These are phyloP conservation scores for Cystoderma amianthinum DNA, from an alignment of 768 basidiomycete species.

Conservation along the genomic window DNA sequence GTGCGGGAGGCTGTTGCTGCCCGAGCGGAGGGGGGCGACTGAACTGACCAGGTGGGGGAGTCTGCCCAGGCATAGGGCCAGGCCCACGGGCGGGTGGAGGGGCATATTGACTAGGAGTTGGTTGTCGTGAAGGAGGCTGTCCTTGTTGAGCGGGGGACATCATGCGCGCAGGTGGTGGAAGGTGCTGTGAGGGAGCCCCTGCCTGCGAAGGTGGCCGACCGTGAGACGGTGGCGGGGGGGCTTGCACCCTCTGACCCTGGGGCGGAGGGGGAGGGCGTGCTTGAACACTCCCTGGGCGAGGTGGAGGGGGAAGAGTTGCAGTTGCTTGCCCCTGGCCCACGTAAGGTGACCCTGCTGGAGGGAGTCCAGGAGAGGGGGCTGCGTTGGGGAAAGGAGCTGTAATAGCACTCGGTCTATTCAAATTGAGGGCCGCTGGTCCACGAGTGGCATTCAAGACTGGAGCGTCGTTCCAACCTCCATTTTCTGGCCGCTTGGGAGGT, in stretches of 20 bases:
- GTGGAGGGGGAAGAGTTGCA: slow-evolving; percentile 58
- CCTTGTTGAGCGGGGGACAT: slow-evolving; percentile 40
- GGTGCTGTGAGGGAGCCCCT: slow-evolving; percentile 15
- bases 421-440: slow-evolving; percentile 38
- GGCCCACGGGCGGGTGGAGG: slow-evolving; percentile 37
- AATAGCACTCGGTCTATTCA: slow-evolving; percentile 64
- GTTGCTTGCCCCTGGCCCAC: slow-evolving; percentile 33
- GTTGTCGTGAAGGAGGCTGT: slow-evolving; percentile 29
- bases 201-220: slow-evolving; percentile 17
- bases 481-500: slow-evolving; percentile 59
- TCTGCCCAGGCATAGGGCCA: background rate
- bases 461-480: slow-evolving; percentile 91
- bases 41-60: slow-evolving; percentile 4
- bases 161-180: slow-evolving; percentile 26
- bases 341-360: slow-evolving; percentile 40
- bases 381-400: slow-evolving; percentile 85
- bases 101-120: slow-evolving; percentile 44
- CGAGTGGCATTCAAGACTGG: slow-evolving; percentile 47
- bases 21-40: slow-evolving; percentile 10
- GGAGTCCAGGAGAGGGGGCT: slow-evolving; percentile 34
- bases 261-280: slow-evolving; percentile 36
- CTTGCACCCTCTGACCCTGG: slow-evolving; percentile 26
- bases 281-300: slow-evolving; percentile 55
- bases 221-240: slow-evolving; percentile 15
- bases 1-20: slow-evolving; percentile 9